These are phyloP conservation scores for Linderniella brevidens DNA, from an alignment of 257 asterid species.

Conservation along the genomic window DNA sequence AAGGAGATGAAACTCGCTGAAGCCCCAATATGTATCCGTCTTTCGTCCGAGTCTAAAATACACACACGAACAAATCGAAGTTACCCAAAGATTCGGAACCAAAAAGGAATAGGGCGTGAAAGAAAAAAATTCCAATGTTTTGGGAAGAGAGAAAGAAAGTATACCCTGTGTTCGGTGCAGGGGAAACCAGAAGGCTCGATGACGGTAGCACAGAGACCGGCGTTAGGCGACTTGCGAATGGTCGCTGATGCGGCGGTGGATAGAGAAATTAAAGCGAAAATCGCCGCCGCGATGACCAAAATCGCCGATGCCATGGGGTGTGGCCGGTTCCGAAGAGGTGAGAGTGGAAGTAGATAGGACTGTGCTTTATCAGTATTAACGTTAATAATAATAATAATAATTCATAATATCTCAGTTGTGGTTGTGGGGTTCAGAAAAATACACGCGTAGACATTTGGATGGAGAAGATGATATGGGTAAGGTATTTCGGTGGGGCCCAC, in stretches of 20 bases:
- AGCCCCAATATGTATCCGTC: constrained; percentile 87
- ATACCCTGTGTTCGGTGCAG: constrained; percentile 72
- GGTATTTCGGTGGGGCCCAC: no score
- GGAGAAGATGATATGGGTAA: no score
- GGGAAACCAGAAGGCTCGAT: constrained; percentile 66
- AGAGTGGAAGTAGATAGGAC: no score
- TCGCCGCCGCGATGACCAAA: background rate
- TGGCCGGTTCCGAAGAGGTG: no score
- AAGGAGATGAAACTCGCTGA: constrained; percentile 70
- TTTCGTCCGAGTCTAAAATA: constrained; percentile 14
- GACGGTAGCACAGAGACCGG: constrained; percentile 57
- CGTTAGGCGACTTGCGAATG: constrained; percentile 24
- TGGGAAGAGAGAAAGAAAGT: constrained; percentile 8
- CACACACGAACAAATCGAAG: background rate
- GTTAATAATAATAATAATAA: no score
- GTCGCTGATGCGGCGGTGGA: constrained; percentile 12
- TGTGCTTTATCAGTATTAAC: no score
- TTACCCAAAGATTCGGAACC: background rate
- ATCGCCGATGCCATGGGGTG: background rate
- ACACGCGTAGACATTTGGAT: no score
- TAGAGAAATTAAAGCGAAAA: no score
- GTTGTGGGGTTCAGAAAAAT: no score
- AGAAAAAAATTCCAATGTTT: background rate
- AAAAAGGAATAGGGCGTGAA: background rate
- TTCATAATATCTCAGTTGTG: no score